Evolutionary conservation across 768 basidiomycete species (phyloP).

Genomic region (Artomyces pyxidatus): DNA sequence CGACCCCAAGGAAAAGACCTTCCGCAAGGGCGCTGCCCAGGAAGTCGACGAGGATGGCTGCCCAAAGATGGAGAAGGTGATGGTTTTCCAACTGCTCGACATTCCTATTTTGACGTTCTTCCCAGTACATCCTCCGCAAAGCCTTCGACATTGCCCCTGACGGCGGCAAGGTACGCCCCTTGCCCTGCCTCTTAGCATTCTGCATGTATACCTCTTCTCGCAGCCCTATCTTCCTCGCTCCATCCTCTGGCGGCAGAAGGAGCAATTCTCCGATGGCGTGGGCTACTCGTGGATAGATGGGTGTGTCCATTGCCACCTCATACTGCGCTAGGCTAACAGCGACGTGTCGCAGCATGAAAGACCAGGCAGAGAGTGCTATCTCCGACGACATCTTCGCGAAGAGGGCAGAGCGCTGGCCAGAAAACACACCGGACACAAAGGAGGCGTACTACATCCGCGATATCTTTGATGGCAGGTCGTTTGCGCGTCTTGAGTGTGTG

Average conservation of each 20-base stretch:
- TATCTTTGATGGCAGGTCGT: conserved; percentile 67
- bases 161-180: conserved; percentile 49
- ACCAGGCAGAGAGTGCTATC: conserved; percentile 64
- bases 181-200: no score
- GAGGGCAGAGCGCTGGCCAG: conserved; percentile 65
- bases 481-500: no score
- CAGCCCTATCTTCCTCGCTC: conserved; percentile 89
- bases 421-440: conserved; percentile 87
- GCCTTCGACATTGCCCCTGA: conserved; percentile 86
- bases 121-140: conserved; percentile 87
- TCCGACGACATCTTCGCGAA: conserved; percentile 77
- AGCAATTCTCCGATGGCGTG: conserved; percentile 98
- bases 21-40: conserved; percentile 71
- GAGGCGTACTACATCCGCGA: conserved; percentile 93
- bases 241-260: conserved; percentile 98
- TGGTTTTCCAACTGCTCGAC: neutral
- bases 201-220: no score
- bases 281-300: conserved; percentile 99
- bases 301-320: conserved; percentile 29
- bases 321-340: neutral
- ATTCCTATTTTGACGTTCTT: conserved; percentile 10
- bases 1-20: conserved; percentile 82
- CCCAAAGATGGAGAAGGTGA: conserved; percentile 93
- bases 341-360: conserved; percentile 66
- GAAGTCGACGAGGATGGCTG: conserved; percentile 75